Evolutionary conservation across 2,329 filamentous ascomycete genomes (phyloP).

Genomic region (Monilinia polystroma): DNA sequence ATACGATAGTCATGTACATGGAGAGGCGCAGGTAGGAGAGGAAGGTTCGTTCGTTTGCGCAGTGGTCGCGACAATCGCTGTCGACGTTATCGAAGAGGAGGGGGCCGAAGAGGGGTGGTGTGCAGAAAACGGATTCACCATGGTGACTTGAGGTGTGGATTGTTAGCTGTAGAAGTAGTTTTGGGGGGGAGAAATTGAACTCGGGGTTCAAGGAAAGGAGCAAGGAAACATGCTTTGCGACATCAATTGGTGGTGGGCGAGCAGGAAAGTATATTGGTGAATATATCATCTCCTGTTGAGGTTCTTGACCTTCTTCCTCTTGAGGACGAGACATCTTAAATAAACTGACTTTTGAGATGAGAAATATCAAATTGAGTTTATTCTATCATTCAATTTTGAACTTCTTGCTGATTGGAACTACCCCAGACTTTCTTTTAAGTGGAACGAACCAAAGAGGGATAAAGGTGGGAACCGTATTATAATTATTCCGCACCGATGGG

Average conservation of each 20-base stretch:
- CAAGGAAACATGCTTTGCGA: neutral
- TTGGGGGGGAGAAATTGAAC: neutral
- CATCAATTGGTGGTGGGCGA: constrained; percentile 13
- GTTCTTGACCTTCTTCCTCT: neutral
- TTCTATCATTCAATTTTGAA: neutral
- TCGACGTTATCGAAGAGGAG: constrained; percentile 66
- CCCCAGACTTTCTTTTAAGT: neutral
- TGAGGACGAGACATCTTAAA: neutral
- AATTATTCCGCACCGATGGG: neutral
- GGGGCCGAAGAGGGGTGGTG: constrained; percentile 46
- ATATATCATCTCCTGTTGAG: constrained; percentile 10
- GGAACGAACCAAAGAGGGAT: neutral
- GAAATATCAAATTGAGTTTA: too few species aligned
- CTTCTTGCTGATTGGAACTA: neutral
- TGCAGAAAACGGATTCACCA: constrained; percentile 33
- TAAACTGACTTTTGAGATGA: neutral
- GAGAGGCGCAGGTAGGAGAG: constrained; percentile 87
- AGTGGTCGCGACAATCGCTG: constrained; percentile 60
- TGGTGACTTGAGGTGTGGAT: constrained; percentile 25
- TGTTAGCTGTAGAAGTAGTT: neutral
- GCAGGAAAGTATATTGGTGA: constrained; percentile 12
- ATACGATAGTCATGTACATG: constrained; percentile 87
- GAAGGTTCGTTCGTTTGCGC: constrained; percentile 61
- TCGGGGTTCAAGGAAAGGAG: neutral
- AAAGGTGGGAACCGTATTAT: neutral